These are phyloP conservation scores for Hordeum marinum DNA, from an alignment of 176 grass and related monocot genomes.

Conservation along the genomic window DNA sequence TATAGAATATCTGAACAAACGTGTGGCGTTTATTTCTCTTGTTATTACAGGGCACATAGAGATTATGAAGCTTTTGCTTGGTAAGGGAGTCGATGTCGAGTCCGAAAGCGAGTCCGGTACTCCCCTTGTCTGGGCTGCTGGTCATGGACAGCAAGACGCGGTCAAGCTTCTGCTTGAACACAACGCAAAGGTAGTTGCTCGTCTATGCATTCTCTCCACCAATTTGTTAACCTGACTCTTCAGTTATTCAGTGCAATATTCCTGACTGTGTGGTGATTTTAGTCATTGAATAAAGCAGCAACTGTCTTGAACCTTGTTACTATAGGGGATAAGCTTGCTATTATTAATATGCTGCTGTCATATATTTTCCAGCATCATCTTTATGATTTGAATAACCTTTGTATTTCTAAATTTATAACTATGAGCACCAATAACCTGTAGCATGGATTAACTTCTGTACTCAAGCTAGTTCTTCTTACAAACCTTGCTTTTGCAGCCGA, in stretches of 20 bases:
- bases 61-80: slow-evolving; percentile 67
- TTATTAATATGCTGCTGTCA: slow-evolving; percentile 5
- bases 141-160: slow-evolving; percentile 60
- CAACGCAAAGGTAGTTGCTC: slow-evolving; percentile 52
- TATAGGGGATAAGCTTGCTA: background rate
- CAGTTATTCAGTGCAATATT: background rate
- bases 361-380: too few relatives aligned
- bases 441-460: background rate
- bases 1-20: background rate
- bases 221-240: background rate
- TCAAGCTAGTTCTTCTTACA: background rate
- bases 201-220: background rate
- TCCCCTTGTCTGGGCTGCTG: slow-evolving; percentile 83
- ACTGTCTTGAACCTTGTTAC: background rate
- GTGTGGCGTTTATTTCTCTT: background rate
- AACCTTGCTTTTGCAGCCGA: slow-evolving; percentile 42
- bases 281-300: background rate
- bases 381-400: too few relatives aligned
- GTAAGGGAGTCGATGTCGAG: slow-evolving; percentile 71
- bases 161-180: slow-evolving; percentile 75
- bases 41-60: slow-evolving; percentile 62
- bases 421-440: background rate
- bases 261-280: background rate
- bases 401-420: too few relatives aligned
- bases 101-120: slow-evolving; percentile 88